Base-by-base conservation (phyloP, 108 stramenopile species). In the Fistulifera pelliculosa region DNA sequence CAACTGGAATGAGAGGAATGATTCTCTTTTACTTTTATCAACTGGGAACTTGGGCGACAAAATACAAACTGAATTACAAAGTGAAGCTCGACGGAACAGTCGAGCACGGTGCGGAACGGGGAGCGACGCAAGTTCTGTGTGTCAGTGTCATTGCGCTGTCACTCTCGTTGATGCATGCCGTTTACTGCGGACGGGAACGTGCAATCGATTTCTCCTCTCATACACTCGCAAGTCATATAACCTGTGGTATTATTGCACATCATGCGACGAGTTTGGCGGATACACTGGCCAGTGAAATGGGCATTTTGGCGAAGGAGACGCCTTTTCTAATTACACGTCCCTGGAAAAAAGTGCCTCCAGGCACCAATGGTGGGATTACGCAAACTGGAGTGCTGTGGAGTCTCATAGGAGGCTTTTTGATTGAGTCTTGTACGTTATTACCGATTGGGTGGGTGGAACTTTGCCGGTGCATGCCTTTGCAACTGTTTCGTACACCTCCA, bases 311-410 rank as follows among this genome's bases (percentile, higher is more conserved):
- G 38, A 63, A 60, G 47, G 47, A 52, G 10, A 16, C 58, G 6
- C 90, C 90, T 15, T 53, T 82, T 28, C 60, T 83, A 25, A 69
- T 91, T 17, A 87, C 80, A n/a, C 44, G 66, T 25, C 68, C 75
- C 11, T 85, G 71, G 65, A 57, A 53, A 43, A 28, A 18, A 8
- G 90, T 88, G 1, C 86, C 90, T 3, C 62, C 79, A 14, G 86
- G 90, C 2, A 86, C 86, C 2, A 93, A 93, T 70, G 90, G 90
- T 1, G 90, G 90, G 0, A 58, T 88, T 16, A 85, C 84, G 4
- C 10, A 61, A 1, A 49, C 38, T 8, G 90, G 90, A 19, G 73
- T 65, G 13, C 55, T 69, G 5, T 84, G 73, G 64, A 81, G 79
- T 58, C 54, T 55, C 1, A 22, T 77, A 14, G 90, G 90, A 21